Evolutionary conservation across 345 rosid species (phyloP).

Genomic region (Citrus trifoliata): DNA sequence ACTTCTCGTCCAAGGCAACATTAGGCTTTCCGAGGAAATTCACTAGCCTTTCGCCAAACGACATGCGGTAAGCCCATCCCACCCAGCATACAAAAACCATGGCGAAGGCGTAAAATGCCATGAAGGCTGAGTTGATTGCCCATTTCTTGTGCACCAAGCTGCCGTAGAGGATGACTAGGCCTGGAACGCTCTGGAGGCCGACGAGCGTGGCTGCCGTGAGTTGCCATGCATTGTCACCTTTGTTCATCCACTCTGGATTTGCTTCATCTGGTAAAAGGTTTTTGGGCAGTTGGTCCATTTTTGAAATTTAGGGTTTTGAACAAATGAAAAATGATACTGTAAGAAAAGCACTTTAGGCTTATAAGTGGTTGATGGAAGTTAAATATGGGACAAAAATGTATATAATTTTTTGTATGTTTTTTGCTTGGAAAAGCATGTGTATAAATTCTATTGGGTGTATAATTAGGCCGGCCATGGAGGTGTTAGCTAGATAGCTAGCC

Average conservation of each 20-base stretch:
- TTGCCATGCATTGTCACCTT: constrained; percentile 58
- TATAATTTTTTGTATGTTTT: not conserved
- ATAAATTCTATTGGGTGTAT: not conserved
- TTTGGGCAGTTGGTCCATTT: constrained; percentile 33
- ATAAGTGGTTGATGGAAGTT: not conserved
- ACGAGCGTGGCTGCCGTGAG: constrained; percentile 50
- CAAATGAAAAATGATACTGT: not conserved
- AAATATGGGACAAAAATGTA: not conserved
- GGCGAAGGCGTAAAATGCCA: constrained; percentile 52
- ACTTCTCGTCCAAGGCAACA: constrained; percentile 36
- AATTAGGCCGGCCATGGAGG: constrained; percentile 9
- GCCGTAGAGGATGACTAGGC: constrained; percentile 47
- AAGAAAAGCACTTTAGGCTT: not conserved
- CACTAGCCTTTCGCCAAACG: constrained; percentile 42
- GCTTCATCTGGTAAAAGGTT: constrained; percentile 39
- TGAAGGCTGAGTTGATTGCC: constrained; percentile 58
- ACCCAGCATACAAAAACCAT: constrained; percentile 47
- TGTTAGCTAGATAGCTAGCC: not conserved
- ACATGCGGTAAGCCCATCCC: constrained; percentile 48
- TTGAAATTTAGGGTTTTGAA: not conserved
- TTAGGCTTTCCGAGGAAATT: constrained; percentile 36
- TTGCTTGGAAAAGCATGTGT: not conserved
- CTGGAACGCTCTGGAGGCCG: constrained; percentile 45
- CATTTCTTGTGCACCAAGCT: constrained; percentile 45
- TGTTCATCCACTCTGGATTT: constrained; percentile 46